Percentiles rank a stretch among this genome's conserved stretches.
These are phyloP conservation scores for Crucihimalaya himalaica DNA, from an alignment of 345 rosid genomes.

Conservation along the genomic window DNA sequence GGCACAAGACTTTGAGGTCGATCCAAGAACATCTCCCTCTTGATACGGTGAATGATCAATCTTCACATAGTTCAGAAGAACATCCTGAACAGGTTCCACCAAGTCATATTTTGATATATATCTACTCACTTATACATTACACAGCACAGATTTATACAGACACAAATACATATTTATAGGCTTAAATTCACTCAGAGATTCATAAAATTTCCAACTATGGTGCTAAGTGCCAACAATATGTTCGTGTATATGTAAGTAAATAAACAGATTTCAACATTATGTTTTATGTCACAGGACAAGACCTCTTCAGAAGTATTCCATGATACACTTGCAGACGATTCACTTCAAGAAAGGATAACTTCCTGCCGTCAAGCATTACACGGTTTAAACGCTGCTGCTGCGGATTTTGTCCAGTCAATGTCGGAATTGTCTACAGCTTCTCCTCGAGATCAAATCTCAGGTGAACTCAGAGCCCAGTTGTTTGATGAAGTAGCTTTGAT, in stretches of 20 bases:
- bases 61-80: slow-evolving; percentile 21
- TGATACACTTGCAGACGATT: slow-evolving; percentile 24
- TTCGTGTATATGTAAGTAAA: not conserved
- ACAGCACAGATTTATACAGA: not conserved
- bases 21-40: slow-evolving; percentile 35
- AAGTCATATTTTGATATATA: slow-evolving; percentile 13
- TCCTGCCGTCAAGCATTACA: slow-evolving; percentile 60
- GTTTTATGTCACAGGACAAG: slow-evolving; percentile 29
- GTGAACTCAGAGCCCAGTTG: slow-evolving; percentile 43
- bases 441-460: slow-evolving; percentile 45
- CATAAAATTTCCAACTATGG: slow-evolving; percentile 1
- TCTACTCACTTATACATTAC: not conserved
- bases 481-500: slow-evolving; percentile 47
- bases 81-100: slow-evolving; percentile 48
- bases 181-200: not conserved
- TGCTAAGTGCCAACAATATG: not conserved
- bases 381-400: slow-evolving; percentile 49
- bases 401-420: slow-evolving; percentile 43
- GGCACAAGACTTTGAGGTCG: slow-evolving; percentile 24
- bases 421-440: slow-evolving; percentile 40
- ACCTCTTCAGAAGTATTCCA: slow-evolving; percentile 27
- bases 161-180: not conserved
- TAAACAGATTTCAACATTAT: not conserved
- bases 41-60: slow-evolving; percentile 39
- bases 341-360: slow-evolving; percentile 41